Conservation (phyloP, 192 early-diverging fungal species). For the Gamsiella multidivaricata region DNA sequence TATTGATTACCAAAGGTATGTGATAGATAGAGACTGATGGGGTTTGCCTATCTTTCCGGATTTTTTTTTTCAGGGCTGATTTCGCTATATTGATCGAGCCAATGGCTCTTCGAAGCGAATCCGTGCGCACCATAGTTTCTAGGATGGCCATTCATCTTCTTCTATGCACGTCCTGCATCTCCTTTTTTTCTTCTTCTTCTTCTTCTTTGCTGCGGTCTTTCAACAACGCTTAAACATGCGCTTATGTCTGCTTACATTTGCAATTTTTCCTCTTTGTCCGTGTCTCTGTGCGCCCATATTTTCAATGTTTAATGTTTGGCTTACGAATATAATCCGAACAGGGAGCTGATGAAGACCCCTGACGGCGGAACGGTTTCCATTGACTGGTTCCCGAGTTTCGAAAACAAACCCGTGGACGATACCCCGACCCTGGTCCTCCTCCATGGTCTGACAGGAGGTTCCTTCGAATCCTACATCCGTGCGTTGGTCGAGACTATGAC, state of each 20-base stretch:
- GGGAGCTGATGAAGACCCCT: conserved; percentile 69
- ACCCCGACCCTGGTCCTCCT: conserved; percentile 84
- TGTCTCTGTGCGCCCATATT: conserved; percentile 1
- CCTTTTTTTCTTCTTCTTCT: background rate
- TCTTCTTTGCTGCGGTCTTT: background rate
- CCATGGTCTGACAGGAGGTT: conserved; percentile 94
- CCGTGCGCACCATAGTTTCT: no score
- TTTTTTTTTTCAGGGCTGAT: conserved; percentile 3
- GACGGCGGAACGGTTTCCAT: conserved; percentile 90
- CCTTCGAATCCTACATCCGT: conserved; percentile 90
- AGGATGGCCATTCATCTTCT: background rate
- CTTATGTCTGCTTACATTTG: background rate
- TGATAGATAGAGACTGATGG: no score
- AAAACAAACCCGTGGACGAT: conserved; percentile 63
- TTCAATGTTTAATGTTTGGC: background rate
- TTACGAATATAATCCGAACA: conserved; percentile 39
- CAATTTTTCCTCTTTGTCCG: background rate
- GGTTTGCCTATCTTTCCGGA: no score
- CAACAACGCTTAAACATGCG: background rate
- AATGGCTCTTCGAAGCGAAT: conserved; percentile 17
- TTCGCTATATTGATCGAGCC: conserved; percentile 21
- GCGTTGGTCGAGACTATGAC: conserved; percentile 73
- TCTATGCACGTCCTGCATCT: background rate
- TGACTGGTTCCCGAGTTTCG: conserved; percentile 84
- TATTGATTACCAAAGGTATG: conserved; percentile 75